Conservation (phyloP, 2,329 filamentous ascomycete genomes). For the Trichoderma lentiforme region DNA sequence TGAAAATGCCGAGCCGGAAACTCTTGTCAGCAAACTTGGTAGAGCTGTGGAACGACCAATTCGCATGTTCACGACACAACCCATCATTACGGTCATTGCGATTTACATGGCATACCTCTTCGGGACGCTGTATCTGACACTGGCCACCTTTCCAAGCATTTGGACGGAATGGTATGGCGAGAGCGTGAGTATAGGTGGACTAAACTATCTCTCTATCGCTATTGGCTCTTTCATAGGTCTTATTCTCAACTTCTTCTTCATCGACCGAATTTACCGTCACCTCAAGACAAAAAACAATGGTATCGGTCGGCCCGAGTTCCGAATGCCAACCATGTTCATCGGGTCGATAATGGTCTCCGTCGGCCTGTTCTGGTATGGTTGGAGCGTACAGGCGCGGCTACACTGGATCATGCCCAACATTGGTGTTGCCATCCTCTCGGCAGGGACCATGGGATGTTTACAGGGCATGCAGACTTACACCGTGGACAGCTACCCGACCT, state of each 20-base stretch:
- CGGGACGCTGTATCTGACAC: not conserved
- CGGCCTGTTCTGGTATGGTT: not conserved
- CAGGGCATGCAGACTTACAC: not conserved
- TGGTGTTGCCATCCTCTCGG: not conserved
- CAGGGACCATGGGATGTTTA: not conserved
- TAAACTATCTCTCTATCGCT: not conserved
- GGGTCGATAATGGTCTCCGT: not conserved
- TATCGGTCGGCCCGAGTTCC: not conserved
- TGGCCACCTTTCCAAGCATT: not conserved
- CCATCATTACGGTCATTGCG: not conserved
- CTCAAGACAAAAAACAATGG: not conserved
- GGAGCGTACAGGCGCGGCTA: not conserved
- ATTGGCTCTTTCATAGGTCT: not conserved
- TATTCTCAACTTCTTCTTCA: not conserved
- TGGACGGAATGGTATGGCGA: not conserved
- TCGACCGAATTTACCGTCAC: not conserved
- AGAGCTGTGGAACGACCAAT: too few relatives aligned
- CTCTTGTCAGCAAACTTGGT: too few relatives aligned
- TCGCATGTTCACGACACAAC: too few relatives aligned
- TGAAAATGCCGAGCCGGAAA: too few relatives aligned
- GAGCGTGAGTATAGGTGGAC: not conserved
- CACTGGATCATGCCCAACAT: not conserved
- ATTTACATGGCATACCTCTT: not conserved
- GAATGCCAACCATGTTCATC: not conserved
- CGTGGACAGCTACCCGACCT: not conserved